Conservation (phyloP, 768 basidiomycete species). For the Terana coerulea region DNA sequence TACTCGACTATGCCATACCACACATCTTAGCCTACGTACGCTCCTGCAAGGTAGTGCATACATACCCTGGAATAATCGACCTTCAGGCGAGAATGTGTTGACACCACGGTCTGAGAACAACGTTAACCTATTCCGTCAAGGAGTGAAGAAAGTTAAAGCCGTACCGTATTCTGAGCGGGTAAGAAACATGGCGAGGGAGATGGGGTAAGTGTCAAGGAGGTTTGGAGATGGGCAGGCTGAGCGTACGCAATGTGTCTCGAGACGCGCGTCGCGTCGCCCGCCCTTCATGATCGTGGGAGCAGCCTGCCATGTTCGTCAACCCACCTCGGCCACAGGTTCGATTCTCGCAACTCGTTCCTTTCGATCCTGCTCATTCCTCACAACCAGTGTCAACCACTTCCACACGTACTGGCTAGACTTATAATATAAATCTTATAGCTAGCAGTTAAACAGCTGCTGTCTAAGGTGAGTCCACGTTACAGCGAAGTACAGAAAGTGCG, state of each 20-base stretch:
- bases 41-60: conserved; percentile 2
- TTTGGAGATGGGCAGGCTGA: not conserved
- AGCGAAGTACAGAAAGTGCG: too few relatives aligned
- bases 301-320: too few relatives aligned
- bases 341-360: too few relatives aligned
- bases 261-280: conserved; percentile 20
- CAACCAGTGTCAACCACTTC: too few relatives aligned
- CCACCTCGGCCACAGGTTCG: too few relatives aligned
- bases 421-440: too few relatives aligned
- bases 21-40: too few relatives aligned
- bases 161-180: conserved; percentile 94
- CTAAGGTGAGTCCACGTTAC: too few relatives aligned
- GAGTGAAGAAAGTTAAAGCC: conserved; percentile 2
- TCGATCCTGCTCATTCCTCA: too few relatives aligned
- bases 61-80: conserved; percentile 94
- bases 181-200: conserved; percentile 65
- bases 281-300: conserved; percentile 9
- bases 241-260: conserved; percentile 14
- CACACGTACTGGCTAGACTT: too few relatives aligned
- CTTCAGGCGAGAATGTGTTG: conserved; percentile 98
- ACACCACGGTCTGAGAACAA: conserved; percentile 81
- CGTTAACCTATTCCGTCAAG: not conserved
- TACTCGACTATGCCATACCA: conserved; percentile 88
- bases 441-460: too few relatives aligned
- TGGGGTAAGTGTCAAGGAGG: not conserved